These are phyloP conservation scores for Pythium brachiatum DNA, from an alignment of 352 stramenopile genomes.

Conservation along the genomic window DNA sequence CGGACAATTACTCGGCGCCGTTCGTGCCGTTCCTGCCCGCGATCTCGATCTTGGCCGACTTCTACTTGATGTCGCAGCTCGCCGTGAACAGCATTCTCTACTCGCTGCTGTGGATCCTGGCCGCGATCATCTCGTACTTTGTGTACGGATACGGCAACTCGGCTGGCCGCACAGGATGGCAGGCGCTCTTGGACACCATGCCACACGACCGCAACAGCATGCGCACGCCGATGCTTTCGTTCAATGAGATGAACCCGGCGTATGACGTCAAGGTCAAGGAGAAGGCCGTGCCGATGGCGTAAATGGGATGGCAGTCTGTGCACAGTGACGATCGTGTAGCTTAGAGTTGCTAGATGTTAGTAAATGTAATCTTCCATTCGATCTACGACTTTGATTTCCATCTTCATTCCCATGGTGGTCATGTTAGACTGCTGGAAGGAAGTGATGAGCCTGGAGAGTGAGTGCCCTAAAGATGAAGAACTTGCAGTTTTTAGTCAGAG, in stretches of 20 bases:
- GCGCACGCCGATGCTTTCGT: constrained; percentile 53
- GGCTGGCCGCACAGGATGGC: constrained; percentile 61
- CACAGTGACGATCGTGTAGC: not conserved
- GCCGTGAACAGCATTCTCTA: constrained; percentile 47
- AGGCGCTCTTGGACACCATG: constrained; percentile 44
- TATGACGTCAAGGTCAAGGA: constrained; percentile 35
- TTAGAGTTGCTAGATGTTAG: not conserved
- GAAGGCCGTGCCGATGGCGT: constrained; percentile 12
- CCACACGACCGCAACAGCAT: constrained; percentile 29
- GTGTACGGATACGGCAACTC: constrained; percentile 72
- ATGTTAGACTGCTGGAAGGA: too few species aligned
- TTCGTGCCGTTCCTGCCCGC: constrained; percentile 67
- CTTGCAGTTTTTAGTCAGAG: too few species aligned
- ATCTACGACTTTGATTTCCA: too few species aligned
- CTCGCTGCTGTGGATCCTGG: constrained; percentile 50
- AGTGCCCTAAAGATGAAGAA: too few species aligned
- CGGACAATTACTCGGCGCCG: constrained; percentile 52
- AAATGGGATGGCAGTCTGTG: too few species aligned
- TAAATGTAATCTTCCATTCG: not conserved
- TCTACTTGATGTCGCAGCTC: constrained; percentile 69
- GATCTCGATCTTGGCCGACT: constrained; percentile 61
- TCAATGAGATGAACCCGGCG: constrained; percentile 41
- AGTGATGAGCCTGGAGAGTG: too few species aligned
- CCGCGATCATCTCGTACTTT: constrained; percentile 71
- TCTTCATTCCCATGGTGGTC: too few species aligned